A percentile compares a stretch with the other conserved stretches of the same genome.
These are phyloP conservation scores for Sporobolomyces phaffii DNA, from an alignment of 768 basidiomycete genomes.

Conservation along the genomic window DNA sequence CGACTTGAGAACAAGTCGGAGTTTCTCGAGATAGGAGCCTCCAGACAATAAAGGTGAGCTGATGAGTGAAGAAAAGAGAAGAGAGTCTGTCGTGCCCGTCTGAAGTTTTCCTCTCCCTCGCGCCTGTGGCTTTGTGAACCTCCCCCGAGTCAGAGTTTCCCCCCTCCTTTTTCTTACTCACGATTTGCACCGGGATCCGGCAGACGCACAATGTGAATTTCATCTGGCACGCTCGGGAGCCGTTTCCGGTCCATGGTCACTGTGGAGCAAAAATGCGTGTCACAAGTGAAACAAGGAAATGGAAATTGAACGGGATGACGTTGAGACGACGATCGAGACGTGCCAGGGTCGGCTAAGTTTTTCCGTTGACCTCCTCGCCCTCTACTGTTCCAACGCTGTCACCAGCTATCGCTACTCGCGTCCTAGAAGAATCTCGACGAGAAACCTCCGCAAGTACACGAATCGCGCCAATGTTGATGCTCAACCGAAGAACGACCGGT, in stretches of 20 bases:
- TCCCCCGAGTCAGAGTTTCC: neutral
- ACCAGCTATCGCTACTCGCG: too few relatives aligned
- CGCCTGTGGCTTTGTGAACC: neutral
- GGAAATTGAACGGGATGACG: neutral
- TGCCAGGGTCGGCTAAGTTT: too few relatives aligned
- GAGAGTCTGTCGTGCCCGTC: neutral
- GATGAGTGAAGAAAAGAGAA: conserved; percentile 14
- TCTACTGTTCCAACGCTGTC: too few relatives aligned
- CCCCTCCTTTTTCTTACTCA: neutral
- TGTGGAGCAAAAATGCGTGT: too few relatives aligned
- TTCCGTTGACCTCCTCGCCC: neutral
- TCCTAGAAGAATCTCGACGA: too few relatives aligned
- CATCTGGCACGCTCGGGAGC: too few relatives aligned
- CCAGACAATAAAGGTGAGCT: conserved; percentile 29
- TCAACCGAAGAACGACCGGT: neutral
- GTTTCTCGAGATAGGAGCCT: neutral
- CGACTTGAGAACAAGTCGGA: neutral
- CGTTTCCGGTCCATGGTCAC: too few relatives aligned
- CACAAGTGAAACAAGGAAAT: too few relatives aligned
- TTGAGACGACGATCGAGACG: too few relatives aligned
- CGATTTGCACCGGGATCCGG: too few relatives aligned
- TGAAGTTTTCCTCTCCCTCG: neutral
- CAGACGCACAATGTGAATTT: too few relatives aligned
- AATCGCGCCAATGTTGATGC: neutral
- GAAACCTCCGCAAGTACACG: too few relatives aligned